phyloP scores from a whole-genome alignment of 306 rosid genomes.

The Lathyrus sativus region DNA sequence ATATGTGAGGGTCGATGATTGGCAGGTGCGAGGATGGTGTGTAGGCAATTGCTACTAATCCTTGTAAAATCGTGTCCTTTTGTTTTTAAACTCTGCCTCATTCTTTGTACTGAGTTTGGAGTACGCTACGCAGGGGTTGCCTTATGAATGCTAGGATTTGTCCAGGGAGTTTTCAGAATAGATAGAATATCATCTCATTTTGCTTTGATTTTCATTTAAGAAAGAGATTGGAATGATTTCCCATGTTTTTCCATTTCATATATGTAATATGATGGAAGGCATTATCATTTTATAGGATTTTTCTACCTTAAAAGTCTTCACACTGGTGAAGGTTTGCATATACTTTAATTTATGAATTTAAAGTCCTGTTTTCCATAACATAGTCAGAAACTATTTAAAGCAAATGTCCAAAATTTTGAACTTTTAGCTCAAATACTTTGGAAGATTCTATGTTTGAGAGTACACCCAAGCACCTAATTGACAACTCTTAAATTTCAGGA shows the following conservation, averaged over 20 bases:
- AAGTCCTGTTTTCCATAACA: conserved; percentile 15
- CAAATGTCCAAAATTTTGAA: not conserved
- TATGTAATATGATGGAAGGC: no score
- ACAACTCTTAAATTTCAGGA: conserved; percentile 53
- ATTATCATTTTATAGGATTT: no score
- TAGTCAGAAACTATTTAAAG: not conserved
- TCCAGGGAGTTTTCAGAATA: conserved; percentile 9
- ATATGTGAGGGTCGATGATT: not conserved
- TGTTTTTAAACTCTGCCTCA: not conserved
- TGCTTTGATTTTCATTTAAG: conserved; percentile 22
- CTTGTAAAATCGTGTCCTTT: conserved; percentile 5
- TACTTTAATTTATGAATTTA: no score
- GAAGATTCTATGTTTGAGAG: not conserved
- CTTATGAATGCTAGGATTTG: conserved; percentile 4
- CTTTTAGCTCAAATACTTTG: conserved; percentile 19
- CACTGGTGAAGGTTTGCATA: no score
- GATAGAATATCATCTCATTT: conserved; percentile 3
- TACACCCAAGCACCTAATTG: conserved; percentile 10
- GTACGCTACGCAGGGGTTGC: not conserved
- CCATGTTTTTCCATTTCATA: no score
- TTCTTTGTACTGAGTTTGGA: no score
- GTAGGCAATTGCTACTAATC: not conserved
- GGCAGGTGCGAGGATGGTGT: conserved; percentile 3
- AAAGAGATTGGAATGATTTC: conserved; percentile 1
- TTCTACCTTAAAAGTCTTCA: no score